These are phyloP conservation scores for Yamadazyma trypodendri DNA, from an alignment of 1,139 yeast genomes.

Conservation along the genomic window DNA sequence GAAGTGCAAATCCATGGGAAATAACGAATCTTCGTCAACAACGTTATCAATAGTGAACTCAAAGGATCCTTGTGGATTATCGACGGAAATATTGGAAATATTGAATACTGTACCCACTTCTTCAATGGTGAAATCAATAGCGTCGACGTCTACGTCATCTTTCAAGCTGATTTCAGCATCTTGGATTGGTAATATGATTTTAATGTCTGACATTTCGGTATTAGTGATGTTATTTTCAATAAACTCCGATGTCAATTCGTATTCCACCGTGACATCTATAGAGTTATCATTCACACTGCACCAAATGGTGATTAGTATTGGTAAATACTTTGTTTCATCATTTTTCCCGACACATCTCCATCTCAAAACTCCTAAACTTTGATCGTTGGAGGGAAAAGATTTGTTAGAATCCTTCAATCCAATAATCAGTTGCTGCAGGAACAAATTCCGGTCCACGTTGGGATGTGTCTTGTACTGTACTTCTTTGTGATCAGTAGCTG, in stretches of 20 bases:
- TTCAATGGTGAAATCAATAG: conserved; percentile 45
- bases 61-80: conserved; percentile 68
- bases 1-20: conserved; percentile 78
- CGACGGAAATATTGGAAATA: conserved; percentile 47
- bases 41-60: conserved; percentile 57
- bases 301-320: conserved; percentile 84
- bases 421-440: conserved; percentile 56
- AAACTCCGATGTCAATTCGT: conserved; percentile 58
- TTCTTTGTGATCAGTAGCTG: conserved; percentile 45
- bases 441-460: conserved; percentile 79
- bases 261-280: conserved; percentile 82
- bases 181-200: conserved; percentile 64
- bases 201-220: conserved; percentile 53
- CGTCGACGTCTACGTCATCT: conserved; percentile 40
- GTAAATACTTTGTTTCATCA: conserved; percentile 61
- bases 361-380: conserved; percentile 84
- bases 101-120: conserved; percentile 64
- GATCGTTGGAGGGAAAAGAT: conserved; percentile 89
- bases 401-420: conserved; percentile 75
- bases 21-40: conserved; percentile 78
- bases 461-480: conserved; percentile 93
- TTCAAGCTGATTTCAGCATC: conserved; percentile 52
- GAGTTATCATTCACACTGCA: conserved; percentile 57
- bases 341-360: conserved; percentile 66
- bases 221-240: conserved; percentile 22